Evolutionary conservation across 257 asterid genomes (phyloP), one percentile per base, ranked within the genome.

Genomic region (Orobanche coerulescens): DNA sequence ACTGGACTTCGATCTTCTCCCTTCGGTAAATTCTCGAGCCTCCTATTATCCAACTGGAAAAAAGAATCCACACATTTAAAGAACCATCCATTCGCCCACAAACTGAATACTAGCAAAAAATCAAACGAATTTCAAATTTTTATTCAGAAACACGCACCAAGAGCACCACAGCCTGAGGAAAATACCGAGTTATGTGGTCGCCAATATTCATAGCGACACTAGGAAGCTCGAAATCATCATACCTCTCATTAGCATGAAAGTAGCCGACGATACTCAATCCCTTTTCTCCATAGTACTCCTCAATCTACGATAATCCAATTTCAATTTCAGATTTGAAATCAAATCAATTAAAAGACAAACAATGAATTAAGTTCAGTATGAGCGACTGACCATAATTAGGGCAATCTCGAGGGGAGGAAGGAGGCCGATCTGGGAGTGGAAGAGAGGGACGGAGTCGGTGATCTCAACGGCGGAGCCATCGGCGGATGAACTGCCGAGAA

Each of bases 401-500:
- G 98, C 89, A 57, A 92, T 88, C 69, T 92, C 97, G 57, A 92
- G 96, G 0, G 94, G 94, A 65, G 94, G 93, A 5, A n/a, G 93
- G 31, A 93, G 79, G 53, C 95, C 91, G 77, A 93, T 86, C 83
- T 89, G 95, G 24, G 97, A 84, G 70, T 93, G 98, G 74, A 89
- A 93, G 58, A 93, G 96, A 1, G 97, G 92, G 2, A 93, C 95
- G 12, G 96, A 79, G 33, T 93, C 98, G 22, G 78, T 75, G 64
- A 93, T 83, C 77, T 93, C 98, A 19, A 92, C 86, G 4, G 71
- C 30, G 11, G 71, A 74, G 18, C 67, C 82, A 36, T 56, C 64
- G 22, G 26, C 79, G 52, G 74, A 75, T 71, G 95, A 83, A 49
- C 84, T 83, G 63, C 98, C 98, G 62, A 93, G 79, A 66, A 93